These are phyloP conservation scores for Boletus semigastroideus DNA, from an alignment of 1,284 basidiomycete species.

Conservation along the genomic window DNA sequence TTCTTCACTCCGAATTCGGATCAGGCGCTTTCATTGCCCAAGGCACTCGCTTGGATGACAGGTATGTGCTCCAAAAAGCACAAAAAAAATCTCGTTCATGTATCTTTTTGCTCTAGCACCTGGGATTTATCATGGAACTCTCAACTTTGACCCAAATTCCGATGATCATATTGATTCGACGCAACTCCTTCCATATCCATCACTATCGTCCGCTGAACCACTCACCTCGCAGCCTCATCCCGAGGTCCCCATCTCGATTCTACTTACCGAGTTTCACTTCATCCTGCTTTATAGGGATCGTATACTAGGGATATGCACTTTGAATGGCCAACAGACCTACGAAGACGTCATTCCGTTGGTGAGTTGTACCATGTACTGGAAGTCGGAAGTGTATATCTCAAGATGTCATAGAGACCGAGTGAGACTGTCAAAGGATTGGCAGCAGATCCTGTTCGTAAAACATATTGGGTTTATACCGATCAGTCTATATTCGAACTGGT, in stretches of 20 bases:
- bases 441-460: constrained; percentile 83
- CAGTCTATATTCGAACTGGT: constrained; percentile 89
- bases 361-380: constrained; percentile 25
- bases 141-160: constrained; percentile 63
- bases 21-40: constrained; percentile 64
- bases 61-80: constrained; percentile 42
- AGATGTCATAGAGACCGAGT: constrained; percentile 56
- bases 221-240: constrained; percentile 24
- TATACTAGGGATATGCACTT: constrained; percentile 74
- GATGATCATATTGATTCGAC: constrained; percentile 82
- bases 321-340: constrained; percentile 83
- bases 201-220: constrained; percentile 33
- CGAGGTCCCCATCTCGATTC: constrained; percentile 69
- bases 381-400: constrained; percentile 5
- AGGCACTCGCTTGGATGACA: constrained; percentile 86
- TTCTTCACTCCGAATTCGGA: constrained; percentile 72
- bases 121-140: constrained; percentile 81
- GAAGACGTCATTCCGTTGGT: constrained; percentile 85
- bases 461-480: constrained; percentile 95
- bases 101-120: constrained; percentile 46
- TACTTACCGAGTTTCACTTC: constrained; percentile 92
- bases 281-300: constrained; percentile 83
- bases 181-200: constrained; percentile 66
- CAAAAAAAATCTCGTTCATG: constrained; percentile 11
- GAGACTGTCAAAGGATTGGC: constrained; percentile 75